Conservation (phyloP, 495 filamentous ascomycete species). For the Choiromyces venosus region DNA sequence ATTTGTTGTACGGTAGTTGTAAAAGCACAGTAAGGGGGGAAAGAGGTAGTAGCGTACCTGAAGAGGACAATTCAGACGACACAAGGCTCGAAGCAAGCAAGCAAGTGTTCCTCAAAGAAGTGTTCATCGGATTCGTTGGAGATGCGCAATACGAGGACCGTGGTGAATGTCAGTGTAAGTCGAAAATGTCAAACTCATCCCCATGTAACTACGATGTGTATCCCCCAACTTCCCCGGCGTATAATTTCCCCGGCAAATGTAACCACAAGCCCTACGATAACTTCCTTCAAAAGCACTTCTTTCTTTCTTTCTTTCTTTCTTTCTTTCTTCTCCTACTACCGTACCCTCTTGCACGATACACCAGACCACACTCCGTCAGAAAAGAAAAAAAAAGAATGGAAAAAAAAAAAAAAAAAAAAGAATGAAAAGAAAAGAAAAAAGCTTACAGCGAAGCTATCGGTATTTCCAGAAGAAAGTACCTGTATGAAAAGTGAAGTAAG, state of each 20-base stretch:
- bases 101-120: background rate
- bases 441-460: too few species aligned
- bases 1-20: background rate
- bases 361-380: background rate
- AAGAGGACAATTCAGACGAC: slow-evolving; percentile 3
- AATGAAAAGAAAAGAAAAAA: background rate
- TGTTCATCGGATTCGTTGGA: background rate
- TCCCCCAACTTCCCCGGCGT: background rate
- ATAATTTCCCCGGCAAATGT: background rate
- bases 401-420: background rate
- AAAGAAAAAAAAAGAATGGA: background rate
- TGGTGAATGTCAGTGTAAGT: background rate
- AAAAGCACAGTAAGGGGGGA: background rate
- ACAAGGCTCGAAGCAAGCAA: background rate
- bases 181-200: background rate
- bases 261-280: background rate
- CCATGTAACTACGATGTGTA: background rate
- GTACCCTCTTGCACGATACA: background rate
- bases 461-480: too few species aligned
- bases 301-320: background rate
- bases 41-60: background rate
- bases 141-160: background rate
- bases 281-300: too few species aligned
- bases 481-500: background rate
- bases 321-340: background rate